A percentile compares a stretch with the other conserved stretches of the same genome.
phyloP scores from a whole-genome alignment of 169 alveolate genomes.

The Eimeria tenella region DNA sequence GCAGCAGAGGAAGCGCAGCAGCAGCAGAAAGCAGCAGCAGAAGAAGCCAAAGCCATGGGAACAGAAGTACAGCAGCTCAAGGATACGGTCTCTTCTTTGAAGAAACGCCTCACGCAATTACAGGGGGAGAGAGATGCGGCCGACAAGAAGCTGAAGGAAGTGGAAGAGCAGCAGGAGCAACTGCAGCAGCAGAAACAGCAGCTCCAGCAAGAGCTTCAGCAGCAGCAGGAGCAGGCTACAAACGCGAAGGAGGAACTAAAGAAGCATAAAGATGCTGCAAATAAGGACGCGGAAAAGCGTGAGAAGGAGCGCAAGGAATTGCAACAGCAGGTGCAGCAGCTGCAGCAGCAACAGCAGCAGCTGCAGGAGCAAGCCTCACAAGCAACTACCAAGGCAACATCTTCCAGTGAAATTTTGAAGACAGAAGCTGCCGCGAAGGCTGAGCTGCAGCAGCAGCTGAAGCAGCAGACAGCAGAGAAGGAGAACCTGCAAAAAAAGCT shows the following conservation, averaged over 20 bases:
- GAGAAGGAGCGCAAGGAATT: not conserved
- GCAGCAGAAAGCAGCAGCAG: not conserved
- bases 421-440: not conserved
- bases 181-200: slow-evolving; percentile 1
- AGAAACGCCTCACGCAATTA: not conserved
- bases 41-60: not conserved
- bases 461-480: not conserved
- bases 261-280: not conserved
- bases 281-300: not conserved
- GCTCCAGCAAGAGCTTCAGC: not conserved
- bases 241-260: not conserved
- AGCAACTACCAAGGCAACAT: not conserved
- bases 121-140: slow-evolving; percentile 8
- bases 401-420: not conserved
- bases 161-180: not conserved
- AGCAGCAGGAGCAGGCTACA: not conserved
- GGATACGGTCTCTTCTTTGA: slow-evolving; percentile 2
- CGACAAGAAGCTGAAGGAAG: not conserved
- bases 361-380: slow-evolving; percentile 16
- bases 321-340: not conserved
- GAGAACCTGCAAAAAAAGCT: not conserved
- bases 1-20: slow-evolving; percentile 1
- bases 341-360: slow-evolving; percentile 6
- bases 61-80: slow-evolving; percentile 8
- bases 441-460: not conserved